phyloP scores from a whole-genome alignment of 140 eudicot species.

The Flaveria floridana region DNA sequence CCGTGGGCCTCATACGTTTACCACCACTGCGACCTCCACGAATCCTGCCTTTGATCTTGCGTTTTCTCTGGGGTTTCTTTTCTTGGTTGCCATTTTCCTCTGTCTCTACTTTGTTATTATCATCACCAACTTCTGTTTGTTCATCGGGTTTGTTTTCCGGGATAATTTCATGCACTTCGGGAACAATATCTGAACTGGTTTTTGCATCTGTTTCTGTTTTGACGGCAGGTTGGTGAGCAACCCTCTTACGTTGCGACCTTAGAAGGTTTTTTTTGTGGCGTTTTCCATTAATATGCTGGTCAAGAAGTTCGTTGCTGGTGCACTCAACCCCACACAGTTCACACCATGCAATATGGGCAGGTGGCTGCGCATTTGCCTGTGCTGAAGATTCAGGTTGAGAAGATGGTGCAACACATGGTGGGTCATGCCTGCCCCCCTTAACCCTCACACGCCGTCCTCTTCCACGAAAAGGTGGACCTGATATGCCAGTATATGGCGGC shows the following conservation, averaged over 20 bases:
- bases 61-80: constrained; percentile 40
- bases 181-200: constrained; percentile 6
- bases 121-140: constrained; percentile 19
- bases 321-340: constrained; percentile 62
- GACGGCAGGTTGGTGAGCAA: constrained; percentile 21
- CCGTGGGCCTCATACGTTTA: constrained; percentile 42
- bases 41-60: constrained; percentile 42
- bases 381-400: constrained; percentile 34
- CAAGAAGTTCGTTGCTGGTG: constrained; percentile 49
- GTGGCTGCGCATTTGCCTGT: constrained; percentile 29
- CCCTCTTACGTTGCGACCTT: constrained; percentile 29
- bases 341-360: constrained; percentile 46
- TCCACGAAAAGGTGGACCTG: constrained; percentile 34
- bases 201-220: constrained; percentile 22
- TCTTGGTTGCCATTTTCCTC: constrained; percentile 13
- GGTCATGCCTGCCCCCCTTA: constrained; percentile 38
- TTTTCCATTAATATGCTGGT: constrained; percentile 58
- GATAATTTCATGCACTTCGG: constrained; percentile 23
- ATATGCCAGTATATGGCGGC: constrained; percentile 16
- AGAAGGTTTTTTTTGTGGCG: constrained; percentile 52
- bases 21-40: constrained; percentile 48
- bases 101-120: constrained; percentile 21
- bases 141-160: constrained; percentile 30
- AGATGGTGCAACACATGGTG: constrained; percentile 32
- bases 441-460: constrained; percentile 53